phyloP scores from a whole-genome alignment of 768 basidiomycete genomes.

The Inosperma sp. region DNA sequence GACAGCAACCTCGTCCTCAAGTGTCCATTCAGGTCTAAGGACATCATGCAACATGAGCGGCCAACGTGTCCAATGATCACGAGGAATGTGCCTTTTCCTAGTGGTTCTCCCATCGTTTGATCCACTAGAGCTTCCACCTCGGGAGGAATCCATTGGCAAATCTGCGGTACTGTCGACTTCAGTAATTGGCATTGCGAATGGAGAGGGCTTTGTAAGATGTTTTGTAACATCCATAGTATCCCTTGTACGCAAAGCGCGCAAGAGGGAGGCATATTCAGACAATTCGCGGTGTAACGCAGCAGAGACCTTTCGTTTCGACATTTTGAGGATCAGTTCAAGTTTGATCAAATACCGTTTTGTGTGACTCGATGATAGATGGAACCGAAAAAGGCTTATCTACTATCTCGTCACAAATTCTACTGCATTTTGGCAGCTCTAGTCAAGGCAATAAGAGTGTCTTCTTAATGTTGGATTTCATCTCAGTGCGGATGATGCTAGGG shows the following conservation, averaged over 20 bases:
- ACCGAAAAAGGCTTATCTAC: too few relatives aligned
- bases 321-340: constrained; percentile 12
- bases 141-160: too few relatives aligned
- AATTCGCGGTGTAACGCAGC: constrained; percentile 57
- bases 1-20: constrained; percentile 62
- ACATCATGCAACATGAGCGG: constrained; percentile 62
- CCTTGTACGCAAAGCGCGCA: constrained; percentile 58
- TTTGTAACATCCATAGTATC: constrained; percentile 54
- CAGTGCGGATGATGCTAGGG: too few relatives aligned
- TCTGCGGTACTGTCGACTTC: too few relatives aligned
- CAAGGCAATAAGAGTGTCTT: too few relatives aligned
- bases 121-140: too few relatives aligned
- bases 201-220: constrained; percentile 39
- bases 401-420: too few relatives aligned
- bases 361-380: not conserved
- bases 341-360: not conserved
- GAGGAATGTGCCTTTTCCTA: constrained; percentile 19
- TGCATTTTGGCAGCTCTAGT: too few relatives aligned
- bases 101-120: not conserved
- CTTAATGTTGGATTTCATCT: too few relatives aligned
- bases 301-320: constrained; percentile 46
- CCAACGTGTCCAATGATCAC: constrained; percentile 72
- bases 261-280: constrained; percentile 59
- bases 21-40: constrained; percentile 60
- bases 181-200: constrained; percentile 13